A percentile compares a stretch with the other conserved stretches of the same genome.
Evolutionary conservation across 164 flowering plant genomes (phyloP).

Genomic region (Echeveria elegans): DNA sequence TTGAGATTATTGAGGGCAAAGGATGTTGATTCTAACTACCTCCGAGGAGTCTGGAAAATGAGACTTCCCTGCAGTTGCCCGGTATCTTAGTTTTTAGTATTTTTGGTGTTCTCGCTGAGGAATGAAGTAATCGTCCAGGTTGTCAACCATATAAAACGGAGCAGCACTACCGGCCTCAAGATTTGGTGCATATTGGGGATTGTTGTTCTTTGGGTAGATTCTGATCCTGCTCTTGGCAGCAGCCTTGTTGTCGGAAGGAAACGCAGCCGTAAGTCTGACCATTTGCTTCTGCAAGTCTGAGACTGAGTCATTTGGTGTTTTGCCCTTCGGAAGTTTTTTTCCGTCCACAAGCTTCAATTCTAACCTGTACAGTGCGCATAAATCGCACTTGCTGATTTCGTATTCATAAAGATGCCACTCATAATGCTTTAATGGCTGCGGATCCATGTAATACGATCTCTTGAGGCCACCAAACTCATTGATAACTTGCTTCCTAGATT

Average conservation of each 20-base stretch:
- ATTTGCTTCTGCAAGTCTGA: constrained; percentile 90
- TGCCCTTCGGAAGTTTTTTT: constrained; percentile 73
- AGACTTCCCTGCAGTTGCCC: neutral
- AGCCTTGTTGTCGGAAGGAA: constrained; percentile 60
- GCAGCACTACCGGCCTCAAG: neutral
- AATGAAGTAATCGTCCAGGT: constrained; percentile 8
- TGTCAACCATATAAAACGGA: neutral
- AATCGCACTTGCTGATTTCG: constrained; percentile 82
- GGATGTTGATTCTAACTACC: neutral
- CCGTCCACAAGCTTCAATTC: constrained; percentile 83
- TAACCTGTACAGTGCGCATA: constrained; percentile 81
- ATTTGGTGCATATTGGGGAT: neutral
- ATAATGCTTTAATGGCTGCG: constrained; percentile 64
- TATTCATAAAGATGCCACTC: constrained; percentile 99
- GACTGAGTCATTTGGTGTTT: constrained; percentile 56
- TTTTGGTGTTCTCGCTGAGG: neutral
- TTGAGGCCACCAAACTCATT: constrained; percentile 82
- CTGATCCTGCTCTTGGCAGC: constrained; percentile 29
- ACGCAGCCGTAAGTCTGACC: constrained; percentile 83
- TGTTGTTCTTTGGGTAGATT: neutral
- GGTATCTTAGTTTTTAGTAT: neutral
- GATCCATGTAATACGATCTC: constrained; percentile 99
- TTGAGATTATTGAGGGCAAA: neutral
- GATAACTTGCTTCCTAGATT: constrained; percentile 95
- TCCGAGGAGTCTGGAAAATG: neutral